Base-by-base conservation (phyloP, 148 eudicot species). In the Pharnaceum exiguum region DNA sequence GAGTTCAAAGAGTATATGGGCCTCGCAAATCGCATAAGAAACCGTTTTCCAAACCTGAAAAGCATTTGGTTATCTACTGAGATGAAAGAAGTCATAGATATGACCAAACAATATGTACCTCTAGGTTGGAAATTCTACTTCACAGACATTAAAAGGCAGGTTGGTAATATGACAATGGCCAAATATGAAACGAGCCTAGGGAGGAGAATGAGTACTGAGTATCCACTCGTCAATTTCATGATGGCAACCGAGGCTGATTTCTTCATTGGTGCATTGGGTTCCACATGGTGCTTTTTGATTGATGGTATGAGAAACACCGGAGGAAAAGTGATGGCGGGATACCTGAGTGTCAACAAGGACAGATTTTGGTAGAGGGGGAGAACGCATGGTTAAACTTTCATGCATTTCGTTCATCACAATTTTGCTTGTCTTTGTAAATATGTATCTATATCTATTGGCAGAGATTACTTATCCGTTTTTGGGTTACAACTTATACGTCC, bases 301-400 rank as follows among this genome's bases (percentile, higher is more conserved):
- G 96, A 94, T 26, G 95, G 95, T 11, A 94, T 94, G 96, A 82
- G 96, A 46, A 94, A 83, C 37, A 94, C 99, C 0, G 95, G 95
- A 26, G 99, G 99, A 0, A 94, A 89, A 71, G 96, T 89, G 7
- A 89, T 89, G 99, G 77, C 95, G 0, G 99, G 99, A 26, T 94
- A 94, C 72, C 63, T 94, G 39, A 94, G 96, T 29, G 96, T 94
- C 42, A 94, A 94, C 75, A 80, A 84, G 75, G 99, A 94, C 32
- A 69, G 99, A 42, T 86, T 80, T 65, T 94, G 99, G 96, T 94
- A 71, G n/a, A n/a, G n/a, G n/a, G 25, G 10, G 37, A 18, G 15
- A n/a, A n/a, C n/a, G n/a, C n/a, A n/a, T n/a, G n/a, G n/a, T n/a
- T n/a, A n/a, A n/a, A n/a, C n/a, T n/a, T n/a, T n/a, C n/a, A n/a